Percentiles rank a stretch among this genome's conserved stretches.
Evolutionary conservation across 352 stramenopile species (phyloP).

Genomic region (Globisporangium paddicum): DNA sequence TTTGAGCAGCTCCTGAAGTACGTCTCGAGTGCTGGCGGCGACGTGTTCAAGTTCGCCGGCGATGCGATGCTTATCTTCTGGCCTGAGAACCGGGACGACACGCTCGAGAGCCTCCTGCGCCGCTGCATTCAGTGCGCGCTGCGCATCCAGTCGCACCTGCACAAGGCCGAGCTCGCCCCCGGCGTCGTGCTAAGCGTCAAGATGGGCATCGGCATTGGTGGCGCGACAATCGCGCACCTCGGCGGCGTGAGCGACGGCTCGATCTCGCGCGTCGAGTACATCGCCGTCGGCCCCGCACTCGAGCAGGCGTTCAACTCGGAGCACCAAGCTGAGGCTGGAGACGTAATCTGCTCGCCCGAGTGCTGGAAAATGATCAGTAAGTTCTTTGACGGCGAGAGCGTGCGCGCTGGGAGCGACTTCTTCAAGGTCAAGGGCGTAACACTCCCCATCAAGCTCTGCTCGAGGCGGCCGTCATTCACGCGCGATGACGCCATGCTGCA

Average conservation of each 20-base stretch:
- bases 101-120: slow-evolving; percentile 72
- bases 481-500: slow-evolving; percentile 81
- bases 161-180: slow-evolving; percentile 78
- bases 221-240: slow-evolving; percentile 85
- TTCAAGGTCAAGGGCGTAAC: slow-evolving; percentile 58
- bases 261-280: slow-evolving; percentile 87
- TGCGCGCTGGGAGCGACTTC: slow-evolving; percentile 32
- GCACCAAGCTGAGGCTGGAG: slow-evolving; percentile 80
- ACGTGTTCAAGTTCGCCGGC: slow-evolving; percentile 96
- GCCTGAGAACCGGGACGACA: slow-evolving; percentile 89
- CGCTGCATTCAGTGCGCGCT: slow-evolving; percentile 88
- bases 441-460: slow-evolving; percentile 62
- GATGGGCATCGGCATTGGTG: slow-evolving; percentile 89
- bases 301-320: slow-evolving; percentile 89
- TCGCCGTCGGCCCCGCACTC: slow-evolving; percentile 87
- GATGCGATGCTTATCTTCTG: slow-evolving; percentile 95
- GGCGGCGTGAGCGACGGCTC: slow-evolving; percentile 84
- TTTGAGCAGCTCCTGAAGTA: slow-evolving; percentile 84
- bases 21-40: slow-evolving; percentile 74
- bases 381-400: slow-evolving; percentile 54
- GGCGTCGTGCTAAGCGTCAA: slow-evolving; percentile 93
- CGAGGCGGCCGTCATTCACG: slow-evolving; percentile 63
- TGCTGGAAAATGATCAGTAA: slow-evolving; percentile 68
- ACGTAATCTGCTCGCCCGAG: slow-evolving; percentile 87
- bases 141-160: slow-evolving; percentile 86